Conservation (phyloP, 768 basidiomycete species). For the Imleria badia region DNA sequence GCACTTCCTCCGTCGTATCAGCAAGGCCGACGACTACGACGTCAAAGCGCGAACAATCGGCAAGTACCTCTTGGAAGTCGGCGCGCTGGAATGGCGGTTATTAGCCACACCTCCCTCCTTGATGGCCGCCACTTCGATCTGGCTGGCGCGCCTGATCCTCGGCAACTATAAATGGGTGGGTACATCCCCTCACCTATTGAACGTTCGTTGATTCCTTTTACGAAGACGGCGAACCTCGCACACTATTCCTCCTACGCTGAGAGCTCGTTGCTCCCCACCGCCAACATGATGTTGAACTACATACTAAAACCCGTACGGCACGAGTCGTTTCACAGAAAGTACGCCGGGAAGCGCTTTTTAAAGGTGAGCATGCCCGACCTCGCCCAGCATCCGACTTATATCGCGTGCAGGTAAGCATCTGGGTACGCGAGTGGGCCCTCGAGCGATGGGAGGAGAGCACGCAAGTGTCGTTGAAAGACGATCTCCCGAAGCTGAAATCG, state of each 20-base stretch:
- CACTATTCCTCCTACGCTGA: slow-evolving; percentile 89
- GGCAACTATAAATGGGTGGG: slow-evolving; percentile 87
- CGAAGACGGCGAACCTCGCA: slow-evolving; percentile 76
- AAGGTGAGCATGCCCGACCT: slow-evolving; percentile 51
- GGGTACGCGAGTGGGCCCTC: slow-evolving; percentile 83
- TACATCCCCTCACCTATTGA: slow-evolving; percentile 3
- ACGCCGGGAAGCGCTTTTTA: slow-evolving; percentile 78
- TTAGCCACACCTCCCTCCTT: slow-evolving; percentile 72
- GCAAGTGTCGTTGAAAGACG: slow-evolving; percentile 56
- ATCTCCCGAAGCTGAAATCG: slow-evolving; percentile 41
- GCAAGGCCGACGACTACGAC: slow-evolving; percentile 93
- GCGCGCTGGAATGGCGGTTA: slow-evolving; percentile 77
- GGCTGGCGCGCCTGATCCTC: slow-evolving; percentile 79
- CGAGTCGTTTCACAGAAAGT: slow-evolving; percentile 85
- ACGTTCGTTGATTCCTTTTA: slow-evolving; percentile 12
- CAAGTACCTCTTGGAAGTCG: slow-evolving; percentile 90
- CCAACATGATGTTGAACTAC: slow-evolving; percentile 87
- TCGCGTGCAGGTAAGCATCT: slow-evolving; percentile 66
- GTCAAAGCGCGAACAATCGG: slow-evolving; percentile 81
- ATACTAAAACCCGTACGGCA: slow-evolving; percentile 70
- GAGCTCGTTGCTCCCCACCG: slow-evolving; percentile 73
- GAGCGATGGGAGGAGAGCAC: slow-evolving; percentile 67
- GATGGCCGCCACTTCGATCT: slow-evolving; percentile 80
- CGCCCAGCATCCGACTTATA: neutral
- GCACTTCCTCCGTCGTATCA: slow-evolving; percentile 83